Base-by-base conservation (phyloP, 2,329 filamentous ascomycete species). In the Diaporthe ilicicola region DNA sequence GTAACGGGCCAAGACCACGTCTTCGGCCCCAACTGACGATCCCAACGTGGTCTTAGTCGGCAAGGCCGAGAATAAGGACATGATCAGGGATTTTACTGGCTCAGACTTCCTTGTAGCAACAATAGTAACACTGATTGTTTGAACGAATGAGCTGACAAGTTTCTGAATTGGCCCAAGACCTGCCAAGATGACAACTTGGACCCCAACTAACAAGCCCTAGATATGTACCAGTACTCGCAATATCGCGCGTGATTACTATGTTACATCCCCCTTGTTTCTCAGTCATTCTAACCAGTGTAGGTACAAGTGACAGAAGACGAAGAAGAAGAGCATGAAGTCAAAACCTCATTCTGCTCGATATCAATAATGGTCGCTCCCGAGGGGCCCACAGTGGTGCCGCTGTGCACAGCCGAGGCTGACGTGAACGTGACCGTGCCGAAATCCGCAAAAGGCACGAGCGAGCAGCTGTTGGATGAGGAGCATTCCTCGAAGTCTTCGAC, bases 281-380 rank as follows among this genome's bases (percentile, higher is more conserved):
- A 86, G 19, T 2, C 12, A n/a, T 5, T 8, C 22, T 32, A 64
- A 12, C 59, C 59, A 50, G 44, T 91, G 74, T 90, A 91, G 1
- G 69, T 70, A 72, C 76, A 77, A 9, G 72, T 54, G 6, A 78
- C 76, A 6, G 65, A 54, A 13, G 61, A 73, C 1, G 72, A 70
- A 2, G 72, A 67, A 13, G 71, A 69, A 12, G 72, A 73, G 73
- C 76, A 77, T 22, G 32, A 39, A 7, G 77, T 78, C 29, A 75
- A 91, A 37, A 93, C 83, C 56, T 83, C 89, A 81, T 93, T 86
- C 79, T 92, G 90, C 24, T 88, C 80, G 76, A 92, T 78, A 78
- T 89, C 89, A 13, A 91, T 93, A 50, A 94, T 82, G 79, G 93
- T 93, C 74, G 90, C 82, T 32, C 80, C 80, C 1, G 77, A 17